Conservation (phyloP, 306 rosid species). For the Lathyrus aphaca region DNA sequence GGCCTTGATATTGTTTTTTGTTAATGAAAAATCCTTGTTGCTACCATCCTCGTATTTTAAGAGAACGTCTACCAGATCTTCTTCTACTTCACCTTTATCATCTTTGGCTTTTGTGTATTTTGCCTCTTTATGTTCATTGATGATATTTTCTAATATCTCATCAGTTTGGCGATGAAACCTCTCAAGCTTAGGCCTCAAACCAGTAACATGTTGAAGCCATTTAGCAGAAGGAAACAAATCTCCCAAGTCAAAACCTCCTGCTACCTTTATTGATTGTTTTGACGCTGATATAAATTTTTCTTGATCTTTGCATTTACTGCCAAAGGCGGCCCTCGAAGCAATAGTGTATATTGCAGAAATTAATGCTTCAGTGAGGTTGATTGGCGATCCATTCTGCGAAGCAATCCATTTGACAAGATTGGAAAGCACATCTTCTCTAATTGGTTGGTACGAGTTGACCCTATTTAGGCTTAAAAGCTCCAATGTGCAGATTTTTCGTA, state of each 20-base stretch:
- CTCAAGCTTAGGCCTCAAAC: constrained; percentile 34
- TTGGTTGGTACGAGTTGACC: constrained; percentile 33
- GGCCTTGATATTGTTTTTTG: constrained; percentile 36
- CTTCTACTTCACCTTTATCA: constrained; percentile 20
- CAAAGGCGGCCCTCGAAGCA: constrained; percentile 43
- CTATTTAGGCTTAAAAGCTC: constrained; percentile 46
- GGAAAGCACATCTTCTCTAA: constrained; percentile 43
- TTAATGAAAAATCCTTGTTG: constrained; percentile 14
- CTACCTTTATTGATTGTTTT: not conserved
- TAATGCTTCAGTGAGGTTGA: constrained; percentile 41
- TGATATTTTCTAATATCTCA: constrained; percentile 13
- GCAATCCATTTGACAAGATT: constrained; percentile 29
- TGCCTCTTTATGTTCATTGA: constrained; percentile 28
- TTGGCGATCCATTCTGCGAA: constrained; percentile 7
- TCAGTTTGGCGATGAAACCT: constrained; percentile 11
- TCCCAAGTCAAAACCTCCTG: constrained; percentile 30
- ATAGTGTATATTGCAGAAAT: constrained; percentile 13
- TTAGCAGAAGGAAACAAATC: constrained; percentile 36
- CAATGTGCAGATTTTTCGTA: constrained; percentile 33
- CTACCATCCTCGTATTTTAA: constrained; percentile 25
- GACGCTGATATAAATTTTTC: not conserved
- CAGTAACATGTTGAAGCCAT: constrained; percentile 30
- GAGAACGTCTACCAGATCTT: constrained; percentile 34
- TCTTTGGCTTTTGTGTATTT: constrained; percentile 13
- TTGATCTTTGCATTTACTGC: constrained; percentile 35